A percentile compares a stretch with the other conserved stretches of the same genome.
Conservation (phyloP, 768 basidiomycete species). For the Auricularia cornea region DNA sequence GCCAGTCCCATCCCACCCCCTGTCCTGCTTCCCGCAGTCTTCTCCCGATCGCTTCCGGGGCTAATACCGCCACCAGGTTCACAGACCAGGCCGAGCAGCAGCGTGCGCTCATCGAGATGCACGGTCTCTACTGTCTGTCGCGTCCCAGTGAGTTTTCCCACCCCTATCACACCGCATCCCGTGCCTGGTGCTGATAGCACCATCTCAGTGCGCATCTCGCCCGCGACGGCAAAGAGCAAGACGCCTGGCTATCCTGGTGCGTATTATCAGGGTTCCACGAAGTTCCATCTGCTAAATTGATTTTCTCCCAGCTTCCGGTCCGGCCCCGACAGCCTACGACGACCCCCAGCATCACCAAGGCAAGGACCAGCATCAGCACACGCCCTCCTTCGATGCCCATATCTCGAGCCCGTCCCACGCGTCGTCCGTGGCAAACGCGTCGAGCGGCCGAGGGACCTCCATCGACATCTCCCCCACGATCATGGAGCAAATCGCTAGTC, state of each 20-base stretch:
- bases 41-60: conserved; percentile 9
- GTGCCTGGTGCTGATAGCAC: neutral
- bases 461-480: neutral
- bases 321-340: neutral
- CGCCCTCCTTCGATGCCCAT: neutral
- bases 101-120: conserved; percentile 86
- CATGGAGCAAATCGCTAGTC: neutral
- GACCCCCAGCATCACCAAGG: neutral
- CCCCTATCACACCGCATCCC: neutral
- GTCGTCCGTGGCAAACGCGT: neutral
- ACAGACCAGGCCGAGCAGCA: conserved; percentile 84
- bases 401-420: neutral
- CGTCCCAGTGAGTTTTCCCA: conserved; percentile 61
- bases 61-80: conserved; percentile 44
- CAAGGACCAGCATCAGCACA: neutral
- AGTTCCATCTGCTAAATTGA: neutral
- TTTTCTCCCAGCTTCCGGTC: neutral
- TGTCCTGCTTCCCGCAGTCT: neutral
- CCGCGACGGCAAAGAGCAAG: conserved; percentile 78
- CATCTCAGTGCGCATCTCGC: conserved; percentile 74
- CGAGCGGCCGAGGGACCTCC: neutral
- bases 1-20: too few relatives aligned
- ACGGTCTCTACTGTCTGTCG: conserved; percentile 81
- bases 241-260: neutral
- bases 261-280: neutral